These are phyloP conservation scores for Pichia sp. DNA, from an alignment of 1,139 yeast genomes.

Conservation along the genomic window DNA sequence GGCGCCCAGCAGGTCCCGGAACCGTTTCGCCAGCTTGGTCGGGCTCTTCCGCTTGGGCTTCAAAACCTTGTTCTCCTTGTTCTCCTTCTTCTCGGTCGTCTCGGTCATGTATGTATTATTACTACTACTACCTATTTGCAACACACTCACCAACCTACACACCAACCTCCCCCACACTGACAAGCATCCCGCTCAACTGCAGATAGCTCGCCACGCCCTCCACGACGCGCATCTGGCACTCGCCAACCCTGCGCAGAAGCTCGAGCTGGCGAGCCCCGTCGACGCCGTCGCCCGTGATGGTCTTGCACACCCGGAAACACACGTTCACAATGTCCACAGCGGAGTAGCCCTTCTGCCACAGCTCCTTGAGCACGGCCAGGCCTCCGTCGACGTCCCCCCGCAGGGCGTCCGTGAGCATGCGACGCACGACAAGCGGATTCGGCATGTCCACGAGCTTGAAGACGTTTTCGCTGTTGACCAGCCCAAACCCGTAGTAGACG, in stretches of 20 bases:
- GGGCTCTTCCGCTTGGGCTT: background rate
- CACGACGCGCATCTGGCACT: conserved; percentile 82
- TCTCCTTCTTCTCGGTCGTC: background rate
- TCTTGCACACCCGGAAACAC: conserved; percentile 81
- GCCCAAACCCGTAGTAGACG: conserved; percentile 89
- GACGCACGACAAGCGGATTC: conserved; percentile 80
- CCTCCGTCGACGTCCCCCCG: conserved; percentile 48
- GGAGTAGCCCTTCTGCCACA: conserved; percentile 90
- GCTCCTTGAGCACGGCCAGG: conserved; percentile 55
- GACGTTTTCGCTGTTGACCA: conserved; percentile 86
- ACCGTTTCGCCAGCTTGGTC: background rate
- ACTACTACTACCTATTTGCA: background rate
- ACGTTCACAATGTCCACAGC: conserved; percentile 85
- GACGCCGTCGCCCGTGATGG: conserved; percentile 68
- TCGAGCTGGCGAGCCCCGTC: conserved; percentile 67
- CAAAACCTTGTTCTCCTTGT: background rate
- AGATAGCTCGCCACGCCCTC: conserved; percentile 90
- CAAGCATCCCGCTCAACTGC: conserved; percentile 80
- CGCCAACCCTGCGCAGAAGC: conserved; percentile 80
- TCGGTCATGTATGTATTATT: background rate
- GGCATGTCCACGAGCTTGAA: conserved; percentile 96
- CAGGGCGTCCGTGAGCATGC: conserved; percentile 59
- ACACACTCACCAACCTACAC: background rate
- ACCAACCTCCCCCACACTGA: conserved; percentile 41
- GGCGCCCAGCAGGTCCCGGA: background rate